Percentiles rank a stretch among this genome's conserved stretches.
phyloP scores from a whole-genome alignment of 768 basidiomycete genomes.

The Psilocybe azurescens region DNA sequence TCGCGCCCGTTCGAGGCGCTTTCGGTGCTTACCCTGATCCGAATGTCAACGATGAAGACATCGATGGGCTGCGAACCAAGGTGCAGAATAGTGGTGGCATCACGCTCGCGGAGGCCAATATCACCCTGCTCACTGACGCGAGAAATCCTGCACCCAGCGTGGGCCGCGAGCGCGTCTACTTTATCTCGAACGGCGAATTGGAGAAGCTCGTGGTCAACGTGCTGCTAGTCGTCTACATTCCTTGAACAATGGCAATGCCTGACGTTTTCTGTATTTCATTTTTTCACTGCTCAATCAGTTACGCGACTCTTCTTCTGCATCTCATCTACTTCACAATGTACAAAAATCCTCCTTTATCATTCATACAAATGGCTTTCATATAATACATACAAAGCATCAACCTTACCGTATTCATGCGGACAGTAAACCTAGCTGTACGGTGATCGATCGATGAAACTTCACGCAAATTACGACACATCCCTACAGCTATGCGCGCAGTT shows the following conservation, averaged over 20 bases:
- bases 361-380: no score
- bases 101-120: conserved; percentile 64
- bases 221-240: conserved; percentile 71
- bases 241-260: conserved; percentile 28
- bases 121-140: conserved; percentile 62
- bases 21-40: conserved; percentile 49
- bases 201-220: conserved; percentile 80
- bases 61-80: conserved; percentile 48
- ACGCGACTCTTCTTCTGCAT: no score
- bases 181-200: conserved; percentile 67
- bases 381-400: no score
- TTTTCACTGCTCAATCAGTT: background rate
- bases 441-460: no score
- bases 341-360: no score
- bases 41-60: conserved; percentile 33
- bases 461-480: no score
- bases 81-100: conserved; percentile 76
- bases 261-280: background rate
- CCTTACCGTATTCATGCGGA: no score
- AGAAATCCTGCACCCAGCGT: conserved; percentile 44
- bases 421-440: no score
- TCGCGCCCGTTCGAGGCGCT: conserved; percentile 47
- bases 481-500: no score
- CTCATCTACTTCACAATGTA: no score
- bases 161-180: conserved; percentile 72